Evolutionary conservation across 352 stramenopile species (phyloP).

Genomic region (Pythium brassicae): DNA sequence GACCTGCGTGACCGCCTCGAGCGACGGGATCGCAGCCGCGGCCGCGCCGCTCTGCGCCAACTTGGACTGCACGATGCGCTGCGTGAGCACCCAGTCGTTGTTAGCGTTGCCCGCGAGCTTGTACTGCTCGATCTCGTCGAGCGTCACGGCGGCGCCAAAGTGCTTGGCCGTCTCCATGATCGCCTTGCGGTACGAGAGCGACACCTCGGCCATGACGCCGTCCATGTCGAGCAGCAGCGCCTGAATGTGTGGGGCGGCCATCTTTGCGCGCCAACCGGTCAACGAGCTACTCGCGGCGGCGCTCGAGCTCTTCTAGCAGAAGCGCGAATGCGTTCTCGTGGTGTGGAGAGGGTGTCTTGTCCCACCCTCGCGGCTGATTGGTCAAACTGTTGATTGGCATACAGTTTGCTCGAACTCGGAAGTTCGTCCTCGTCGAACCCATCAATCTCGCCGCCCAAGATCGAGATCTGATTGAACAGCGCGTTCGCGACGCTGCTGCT

Average conservation of each 20-base stretch:
- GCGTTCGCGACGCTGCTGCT: too few relatives aligned
- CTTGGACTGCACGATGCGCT: conserved; percentile 77
- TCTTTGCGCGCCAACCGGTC: conserved; percentile 5
- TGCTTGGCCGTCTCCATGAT: conserved; percentile 86
- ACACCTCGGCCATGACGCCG: conserved; percentile 95
- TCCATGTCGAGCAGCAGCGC: conserved; percentile 96
- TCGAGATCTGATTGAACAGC: too few relatives aligned
- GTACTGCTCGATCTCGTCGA: conserved; percentile 85
- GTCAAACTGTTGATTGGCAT: too few relatives aligned
- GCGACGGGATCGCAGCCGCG: conserved; percentile 26
- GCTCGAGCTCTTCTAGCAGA: too few relatives aligned
- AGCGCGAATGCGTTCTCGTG: too few relatives aligned
- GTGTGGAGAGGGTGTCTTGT: too few relatives aligned
- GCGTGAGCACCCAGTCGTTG: conserved; percentile 96
- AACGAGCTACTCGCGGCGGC: neutral
- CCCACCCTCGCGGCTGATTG: too few relatives aligned
- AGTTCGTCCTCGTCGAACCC: too few relatives aligned
- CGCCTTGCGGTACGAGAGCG: conserved; percentile 90
- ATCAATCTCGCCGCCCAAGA: too few relatives aligned
- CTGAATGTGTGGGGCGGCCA: conserved; percentile 24
- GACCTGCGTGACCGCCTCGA: conserved; percentile 90
- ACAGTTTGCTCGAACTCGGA: too few relatives aligned
- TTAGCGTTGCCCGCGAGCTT: conserved; percentile 95
- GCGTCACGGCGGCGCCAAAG: conserved; percentile 84
- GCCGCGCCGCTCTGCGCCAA: conserved; percentile 1